These are phyloP conservation scores for Crotalaria pallida DNA, from an alignment of 306 rosid genomes.

Conservation along the genomic window DNA sequence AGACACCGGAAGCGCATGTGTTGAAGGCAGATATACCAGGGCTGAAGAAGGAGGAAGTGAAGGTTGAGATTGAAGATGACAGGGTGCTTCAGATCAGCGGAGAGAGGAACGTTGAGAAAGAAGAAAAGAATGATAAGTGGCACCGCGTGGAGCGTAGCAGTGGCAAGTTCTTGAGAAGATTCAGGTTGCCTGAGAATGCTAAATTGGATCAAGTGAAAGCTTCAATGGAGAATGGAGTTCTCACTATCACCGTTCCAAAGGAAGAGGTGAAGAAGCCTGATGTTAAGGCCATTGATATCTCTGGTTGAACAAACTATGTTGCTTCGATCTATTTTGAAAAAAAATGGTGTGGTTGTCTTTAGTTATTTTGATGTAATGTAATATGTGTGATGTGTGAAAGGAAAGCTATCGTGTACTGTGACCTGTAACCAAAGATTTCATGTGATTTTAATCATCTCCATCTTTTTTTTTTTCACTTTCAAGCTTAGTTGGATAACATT, in stretches of 20 bases:
- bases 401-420: too few species aligned
- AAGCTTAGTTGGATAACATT: too few species aligned
- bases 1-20: slow-evolving; percentile 42
- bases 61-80: too few species aligned
- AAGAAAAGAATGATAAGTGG: slow-evolving; percentile 34
- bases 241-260: slow-evolving; percentile 34
- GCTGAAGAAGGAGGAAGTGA: too few species aligned
- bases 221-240: slow-evolving; percentile 40
- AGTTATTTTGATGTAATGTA: too few species aligned
- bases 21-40: slow-evolving; percentile 35
- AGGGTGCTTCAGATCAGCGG: slow-evolving; percentile 41
- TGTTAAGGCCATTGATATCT: slow-evolving; percentile 24
- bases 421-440: too few species aligned
- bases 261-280: slow-evolving; percentile 27
- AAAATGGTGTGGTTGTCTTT: too few species aligned
- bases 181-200: slow-evolving; percentile 29
- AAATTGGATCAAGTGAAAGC: slow-evolving; percentile 28
- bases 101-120: slow-evolving; percentile 40
- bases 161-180: slow-evolving; percentile 31
- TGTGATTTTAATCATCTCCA: too few species aligned
- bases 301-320: too few species aligned
- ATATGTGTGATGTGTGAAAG: too few species aligned
- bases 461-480: too few species aligned
- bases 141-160: slow-evolving; percentile 36
- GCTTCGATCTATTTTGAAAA: too few species aligned